Base-by-base conservation (phyloP, 805 yeast genomes). In the Candida coleopterorum region DNA sequence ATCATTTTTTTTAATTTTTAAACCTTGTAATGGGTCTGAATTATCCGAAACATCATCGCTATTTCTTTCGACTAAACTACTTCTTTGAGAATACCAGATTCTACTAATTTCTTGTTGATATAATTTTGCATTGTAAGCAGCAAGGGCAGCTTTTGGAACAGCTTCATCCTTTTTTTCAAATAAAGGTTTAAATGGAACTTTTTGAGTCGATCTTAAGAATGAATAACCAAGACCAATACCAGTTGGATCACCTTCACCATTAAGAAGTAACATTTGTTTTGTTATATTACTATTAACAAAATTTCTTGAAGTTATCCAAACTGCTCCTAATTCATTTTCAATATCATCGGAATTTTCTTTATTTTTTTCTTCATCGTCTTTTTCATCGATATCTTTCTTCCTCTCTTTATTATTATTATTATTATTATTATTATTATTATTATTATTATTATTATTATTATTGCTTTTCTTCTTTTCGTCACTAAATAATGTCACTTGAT, bases 281-380 rank as follows among this genome's bases (percentile, higher is more conserved):
- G 96, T 95, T 55, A 89, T 97, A 17, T 95, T 88, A 2, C 97
- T 93, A 56, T 80, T 85, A 37, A 89, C 78, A 53, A 93, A 93
- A 58, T 93, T 93, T 42, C 87, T 73, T 0, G 96, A 80, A n/a
- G 82, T 70, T 56, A 86, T 89, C 98, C 98, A 93, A 0, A 96
- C 90, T 1, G 97, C 81, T n/a, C n/a, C n/a, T 34, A 86, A 62
- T 50, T 87, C 95, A 47, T 87, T 95, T 46, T 86, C 88, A 24
- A 85, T 39, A 34, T 58, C 64, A 17, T 51, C 38, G 39, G 58
- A 62, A 29, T 56, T 48, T 18, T 51, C 45, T 35, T 46, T 62
- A 35, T 66, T 68, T 44, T 62, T 41, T 47, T 53, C 43, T 40
- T 56, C 56, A 9, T 38, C 46, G 27, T 39, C 44, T 7, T 61